Evolutionary conservation across 2,329 filamentous ascomycete genomes (phyloP), one percentile per base, ranked within the genome.

Genomic region (Phialemoniopsis sp.): DNA sequence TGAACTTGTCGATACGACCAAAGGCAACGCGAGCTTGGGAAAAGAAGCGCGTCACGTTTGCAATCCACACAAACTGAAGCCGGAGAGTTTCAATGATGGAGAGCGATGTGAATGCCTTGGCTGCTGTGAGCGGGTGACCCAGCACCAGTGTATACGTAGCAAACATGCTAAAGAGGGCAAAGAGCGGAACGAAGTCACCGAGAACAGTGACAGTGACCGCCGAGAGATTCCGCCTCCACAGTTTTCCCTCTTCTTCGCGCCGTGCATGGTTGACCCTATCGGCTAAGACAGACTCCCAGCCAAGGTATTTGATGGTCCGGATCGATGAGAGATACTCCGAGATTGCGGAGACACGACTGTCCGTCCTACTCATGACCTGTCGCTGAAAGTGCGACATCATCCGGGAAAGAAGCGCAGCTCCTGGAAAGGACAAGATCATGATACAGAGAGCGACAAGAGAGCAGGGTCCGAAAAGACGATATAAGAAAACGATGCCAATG

Each of bases 271-370:
- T 64, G 40, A 80, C 70, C 37, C 66, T 69, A n/a, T 68, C 59
- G 10, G 68, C 65, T 44, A 76, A 68, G 26, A 71, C 65, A 14
- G 67, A 63, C 49, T 80, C 76, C 77, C 76, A 80, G 3, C 72
- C 72, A 52, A 80, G 79, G 47, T 78, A 80, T 49, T 80, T 80
- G 56, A 80, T 70, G 13, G 72, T 73, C 10, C 72, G 67, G 40
- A 80, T 78, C 8, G 76, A 77, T 18, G 67, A 59, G 18, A 80
- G 62, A 46, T 78, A 80, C 48, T 80, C 76, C 1, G 74, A 72
- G 14, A 80, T 69, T 15, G 75, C 65, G 2, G 75, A 78, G 39
- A 80, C 73, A 18, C 77, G 70, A 13, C 66, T 63, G 50, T 80
- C 76, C 35, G 78, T 76, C 16, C 74, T 70, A 39, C 67, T 66